Conservation (phyloP, 257 asterid genomes). For the Solanum clarkiae region DNA sequence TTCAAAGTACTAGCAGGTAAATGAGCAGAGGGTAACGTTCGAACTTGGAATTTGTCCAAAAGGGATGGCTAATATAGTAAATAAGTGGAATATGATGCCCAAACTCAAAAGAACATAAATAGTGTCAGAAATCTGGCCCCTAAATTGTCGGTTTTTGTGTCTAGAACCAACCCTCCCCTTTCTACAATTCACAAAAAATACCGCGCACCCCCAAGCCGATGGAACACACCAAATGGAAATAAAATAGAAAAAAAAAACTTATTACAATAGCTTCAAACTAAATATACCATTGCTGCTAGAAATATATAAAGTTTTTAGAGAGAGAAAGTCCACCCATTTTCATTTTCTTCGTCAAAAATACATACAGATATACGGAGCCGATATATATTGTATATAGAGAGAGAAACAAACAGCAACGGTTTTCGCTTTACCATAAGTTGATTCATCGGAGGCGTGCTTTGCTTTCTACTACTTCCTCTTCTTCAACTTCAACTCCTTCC, state of each 20-base stretch:
- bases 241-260: background rate
- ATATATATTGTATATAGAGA: background rate
- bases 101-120: background rate
- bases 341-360: background rate
- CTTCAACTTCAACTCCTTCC: background rate
- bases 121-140: background rate
- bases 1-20: background rate
- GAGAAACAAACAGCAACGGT: background rate
- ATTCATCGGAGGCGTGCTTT: conserved; percentile 13
- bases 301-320: background rate
- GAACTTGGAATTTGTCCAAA: background rate
- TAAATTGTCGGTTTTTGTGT: conserved; percentile 12
- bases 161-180: background rate
- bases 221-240: background rate
- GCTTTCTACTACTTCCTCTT: background rate
- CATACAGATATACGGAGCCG: background rate
- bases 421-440: conserved; percentile 1
- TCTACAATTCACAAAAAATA: background rate
- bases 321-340: background rate
- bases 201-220: background rate
- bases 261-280: background rate
- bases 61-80: background rate
- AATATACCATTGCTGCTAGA: background rate
- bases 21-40: background rate
- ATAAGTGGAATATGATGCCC: background rate